Percentiles rank a stretch among this genome's conserved stretches.
These are phyloP conservation scores for Microcyclosporella mali DNA, from an alignment of 2,329 filamentous ascomycete genomes.

Conservation along the genomic window DNA sequence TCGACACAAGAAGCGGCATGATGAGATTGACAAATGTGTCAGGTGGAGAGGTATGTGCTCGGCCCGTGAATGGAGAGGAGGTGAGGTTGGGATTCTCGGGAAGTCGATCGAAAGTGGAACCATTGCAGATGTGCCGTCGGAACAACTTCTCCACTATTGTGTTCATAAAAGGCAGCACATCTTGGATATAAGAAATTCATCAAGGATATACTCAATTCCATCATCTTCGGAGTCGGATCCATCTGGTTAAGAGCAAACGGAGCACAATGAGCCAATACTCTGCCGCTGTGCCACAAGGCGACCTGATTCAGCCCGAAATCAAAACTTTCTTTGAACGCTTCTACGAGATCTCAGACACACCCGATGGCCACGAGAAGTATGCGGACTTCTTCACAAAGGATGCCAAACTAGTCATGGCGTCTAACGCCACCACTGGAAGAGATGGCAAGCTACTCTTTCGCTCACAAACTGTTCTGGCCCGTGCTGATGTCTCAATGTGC, in stretches of 20 bases:
- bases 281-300: constrained; percentile 23
- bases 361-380: constrained; percentile 46
- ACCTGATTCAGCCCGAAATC: constrained; percentile 36
- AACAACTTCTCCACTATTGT: too few relatives aligned
- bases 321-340: constrained; percentile 43
- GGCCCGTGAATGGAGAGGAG: too few relatives aligned
- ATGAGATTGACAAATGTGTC: too few relatives aligned
- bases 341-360: constrained; percentile 43
- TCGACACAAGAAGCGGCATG: too few relatives aligned
- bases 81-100: too few relatives aligned
- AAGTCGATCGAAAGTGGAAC: too few relatives aligned
- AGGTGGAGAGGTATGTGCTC: too few relatives aligned
- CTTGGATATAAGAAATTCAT: too few relatives aligned
- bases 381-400: constrained; percentile 43
- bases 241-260: not conserved
- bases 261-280: constrained; percentile 28
- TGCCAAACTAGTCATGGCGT: constrained; percentile 49
- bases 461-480: not conserved
- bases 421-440: constrained; percentile 40
- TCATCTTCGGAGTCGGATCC: too few relatives aligned
- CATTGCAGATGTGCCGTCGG: too few relatives aligned
- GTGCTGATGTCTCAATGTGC: constrained; percentile 1
- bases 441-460: constrained; percentile 38
- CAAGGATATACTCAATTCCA: too few relatives aligned
- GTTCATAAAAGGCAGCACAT: too few relatives aligned